phyloP scores from a whole-genome alignment of 2,329 filamentous ascomycete genomes.

The Cladosporium halotolerans region DNA sequence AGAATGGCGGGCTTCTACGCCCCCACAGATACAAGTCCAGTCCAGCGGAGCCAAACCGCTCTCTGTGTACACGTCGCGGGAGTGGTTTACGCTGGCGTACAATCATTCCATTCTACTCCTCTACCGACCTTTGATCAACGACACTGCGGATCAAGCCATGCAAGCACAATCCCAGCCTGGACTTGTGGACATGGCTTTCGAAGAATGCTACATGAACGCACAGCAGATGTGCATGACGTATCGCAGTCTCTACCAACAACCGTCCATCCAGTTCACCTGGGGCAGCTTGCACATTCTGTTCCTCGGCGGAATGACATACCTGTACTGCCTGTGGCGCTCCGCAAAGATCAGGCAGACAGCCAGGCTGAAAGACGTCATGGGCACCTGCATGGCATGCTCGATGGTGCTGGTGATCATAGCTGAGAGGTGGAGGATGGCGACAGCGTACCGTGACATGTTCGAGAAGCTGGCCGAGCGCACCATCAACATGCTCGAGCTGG shows the following conservation, averaged over 20 bases:
- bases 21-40: slow-evolving; percentile 11
- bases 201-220: slow-evolving; percentile 13
- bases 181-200: slow-evolving; percentile 12
- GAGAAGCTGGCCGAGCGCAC: slow-evolving; percentile 16
- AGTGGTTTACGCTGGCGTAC: slow-evolving; percentile 37
- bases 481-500: slow-evolving; percentile 13
- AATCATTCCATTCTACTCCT: slow-evolving; percentile 36
- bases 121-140: slow-evolving; percentile 26
- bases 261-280: slow-evolving; percentile 28
- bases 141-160: background rate
- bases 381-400: slow-evolving; percentile 33
- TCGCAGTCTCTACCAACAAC: slow-evolving; percentile 30
- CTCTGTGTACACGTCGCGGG: slow-evolving; percentile 31
- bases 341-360: slow-evolving; percentile 12
- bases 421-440: slow-evolving; percentile 30
- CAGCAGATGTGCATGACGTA: slow-evolving; percentile 32
- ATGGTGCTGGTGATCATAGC: slow-evolving; percentile 33
- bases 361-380: slow-evolving; percentile 20
- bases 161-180: background rate
- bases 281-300: slow-evolving; percentile 33
- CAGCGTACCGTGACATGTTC: slow-evolving; percentile 30
- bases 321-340: slow-evolving; percentile 30
- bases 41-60: slow-evolving; percentile 10
- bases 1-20: slow-evolving; percentile 21
- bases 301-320: slow-evolving; percentile 31